Evolutionary conservation across 768 basidiomycete species (phyloP), one percentile per base, ranked within the genome.

Genomic region (Inosperma sp.): DNA sequence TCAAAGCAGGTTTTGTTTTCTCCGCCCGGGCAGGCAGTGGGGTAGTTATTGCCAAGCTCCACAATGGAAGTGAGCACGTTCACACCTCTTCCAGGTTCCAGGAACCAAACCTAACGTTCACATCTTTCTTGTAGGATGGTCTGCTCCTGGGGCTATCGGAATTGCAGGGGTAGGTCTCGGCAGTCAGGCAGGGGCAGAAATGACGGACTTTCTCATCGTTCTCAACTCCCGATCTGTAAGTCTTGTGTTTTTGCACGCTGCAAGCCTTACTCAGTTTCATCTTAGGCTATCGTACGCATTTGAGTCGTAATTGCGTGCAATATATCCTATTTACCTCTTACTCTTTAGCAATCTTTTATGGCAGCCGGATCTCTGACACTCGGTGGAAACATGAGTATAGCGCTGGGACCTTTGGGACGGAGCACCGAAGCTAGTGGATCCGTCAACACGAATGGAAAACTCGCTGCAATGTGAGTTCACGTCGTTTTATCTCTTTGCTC

Each of bases 71-170:
- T 93, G 62, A 70, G 91, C 72, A 19, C 23, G 51, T 34, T 49
- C 19, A 37, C 43, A 16, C 19, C 36, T 33, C 39, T 39, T 34
- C 25, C n/a, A 40, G 22, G 14, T 37, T 27, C 33, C 36, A n/a
- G n/a, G n/a, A 12, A 41, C 36, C 41, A 48, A 49, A 49, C 7
- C 23, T 47, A 19, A 53, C 6, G 22, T 30, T 22, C 21, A 53
- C 17, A 51, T 48, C 19, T 48, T 34, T 50, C 29, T 22, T 49
- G 16, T 26, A 93, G 88, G 80, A 30, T 99, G 94, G 94, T 91
- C 89, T 29, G 84, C 93, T 16, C 96, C 96, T 3, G 88, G 86
- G 63, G 96, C 95, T 3, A 95, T 99, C 37, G 94, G 93, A 21
- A 85, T 90, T 3, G 95, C 87, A 12, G 95, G 95, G 0, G 63